These are phyloP conservation scores for Ophiostoma pallidulum DNA, from an alignment of 2,329 filamentous ascomycete species.

Conservation along the genomic window DNA sequence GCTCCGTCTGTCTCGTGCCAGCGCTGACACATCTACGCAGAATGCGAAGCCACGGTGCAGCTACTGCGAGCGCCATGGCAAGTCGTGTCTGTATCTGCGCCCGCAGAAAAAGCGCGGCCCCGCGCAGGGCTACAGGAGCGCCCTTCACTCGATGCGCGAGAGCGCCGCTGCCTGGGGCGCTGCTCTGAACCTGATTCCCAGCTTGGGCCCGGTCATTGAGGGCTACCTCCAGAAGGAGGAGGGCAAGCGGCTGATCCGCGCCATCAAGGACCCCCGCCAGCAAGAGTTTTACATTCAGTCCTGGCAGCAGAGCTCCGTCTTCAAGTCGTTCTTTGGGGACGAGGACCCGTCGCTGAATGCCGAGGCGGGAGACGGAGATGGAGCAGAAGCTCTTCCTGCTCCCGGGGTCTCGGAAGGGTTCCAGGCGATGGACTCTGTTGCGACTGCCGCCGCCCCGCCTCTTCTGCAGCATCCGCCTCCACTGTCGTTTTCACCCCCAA, in stretches of 20 bases:
- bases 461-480: too few relatives aligned
- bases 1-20: too few relatives aligned
- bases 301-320: constrained; percentile 29
- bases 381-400: background rate
- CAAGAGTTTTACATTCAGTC: constrained; percentile 28
- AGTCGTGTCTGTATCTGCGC: constrained; percentile 29
- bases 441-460: too few relatives aligned
- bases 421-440: background rate
- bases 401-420: background rate
- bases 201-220: constrained; percentile 27
- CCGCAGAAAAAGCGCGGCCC: constrained; percentile 31
- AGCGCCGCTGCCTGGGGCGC: constrained; percentile 31
- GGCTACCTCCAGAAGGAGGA: constrained; percentile 25
- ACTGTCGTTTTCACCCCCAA: background rate
- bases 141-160: constrained; percentile 30
- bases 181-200: constrained; percentile 27
- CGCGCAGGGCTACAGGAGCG: constrained; percentile 30
- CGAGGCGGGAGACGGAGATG: background rate
- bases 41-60: constrained; percentile 37
- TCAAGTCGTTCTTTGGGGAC: constrained; percentile 25
- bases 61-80: constrained; percentile 33
- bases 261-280: constrained; percentile 27
- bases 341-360: constrained; percentile 8
- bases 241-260: constrained; percentile 22
- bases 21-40: background rate